These are phyloP conservation scores for Ceratocystis alfenasii DNA, from an alignment of 2,329 filamentous ascomycete species.

Conservation along the genomic window DNA sequence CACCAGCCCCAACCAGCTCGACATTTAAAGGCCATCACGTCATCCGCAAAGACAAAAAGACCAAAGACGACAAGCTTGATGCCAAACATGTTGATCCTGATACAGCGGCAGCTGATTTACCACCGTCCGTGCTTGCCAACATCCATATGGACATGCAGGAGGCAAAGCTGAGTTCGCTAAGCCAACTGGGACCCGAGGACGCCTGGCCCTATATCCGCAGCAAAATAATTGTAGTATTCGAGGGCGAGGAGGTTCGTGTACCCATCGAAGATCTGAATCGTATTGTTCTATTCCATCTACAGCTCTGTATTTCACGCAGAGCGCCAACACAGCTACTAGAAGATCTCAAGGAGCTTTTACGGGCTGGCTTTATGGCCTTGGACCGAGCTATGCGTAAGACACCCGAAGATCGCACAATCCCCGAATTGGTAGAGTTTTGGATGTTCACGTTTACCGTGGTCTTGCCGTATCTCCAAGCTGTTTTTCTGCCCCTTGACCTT, in stretches of 20 bases:
- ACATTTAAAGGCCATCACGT: slow-evolving; percentile 18
- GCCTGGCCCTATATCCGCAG: slow-evolving; percentile 73
- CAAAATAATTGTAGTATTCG: slow-evolving; percentile 64
- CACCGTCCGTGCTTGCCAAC: slow-evolving; percentile 16
- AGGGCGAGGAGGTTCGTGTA: slow-evolving; percentile 66
- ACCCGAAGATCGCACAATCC: slow-evolving; percentile 78
- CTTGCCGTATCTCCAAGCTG: slow-evolving; percentile 85
- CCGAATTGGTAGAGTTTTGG: slow-evolving; percentile 86
- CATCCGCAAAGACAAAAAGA: slow-evolving; percentile 21
- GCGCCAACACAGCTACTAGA: slow-evolving; percentile 60
- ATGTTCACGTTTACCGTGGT: slow-evolving; percentile 82
- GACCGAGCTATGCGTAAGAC: slow-evolving; percentile 71
- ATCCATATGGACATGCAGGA: slow-evolving; percentile 19
- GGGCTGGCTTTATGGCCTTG: slow-evolving; percentile 73
- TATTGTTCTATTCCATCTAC: slow-evolving; percentile 65
- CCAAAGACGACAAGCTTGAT: slow-evolving; percentile 26
- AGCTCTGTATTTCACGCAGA: slow-evolving; percentile 63
- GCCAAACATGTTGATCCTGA: slow-evolving; percentile 16
- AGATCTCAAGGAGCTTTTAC: slow-evolving; percentile 61
- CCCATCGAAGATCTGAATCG: slow-evolving; percentile 76
- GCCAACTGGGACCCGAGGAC: slow-evolving; percentile 45
- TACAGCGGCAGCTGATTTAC: slow-evolving; percentile 14
- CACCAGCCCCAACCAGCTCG: slow-evolving; percentile 48
- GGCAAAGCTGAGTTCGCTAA: slow-evolving; percentile 15
- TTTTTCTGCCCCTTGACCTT: slow-evolving; percentile 83